phyloP scores from a whole-genome alignment of 345 rosid species.

The Stellera chamaejasme region DNA sequence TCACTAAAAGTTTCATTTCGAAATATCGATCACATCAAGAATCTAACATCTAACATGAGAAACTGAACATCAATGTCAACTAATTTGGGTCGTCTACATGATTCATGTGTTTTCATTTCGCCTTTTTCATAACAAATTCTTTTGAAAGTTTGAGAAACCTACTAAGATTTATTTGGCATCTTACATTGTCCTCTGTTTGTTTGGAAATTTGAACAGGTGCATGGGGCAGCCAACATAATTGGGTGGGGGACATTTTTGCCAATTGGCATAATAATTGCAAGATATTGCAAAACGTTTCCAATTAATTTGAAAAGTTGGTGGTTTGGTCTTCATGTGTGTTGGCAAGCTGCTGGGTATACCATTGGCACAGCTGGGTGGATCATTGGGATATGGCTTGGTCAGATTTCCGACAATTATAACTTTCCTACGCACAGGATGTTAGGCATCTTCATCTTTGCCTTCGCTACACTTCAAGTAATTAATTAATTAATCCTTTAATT shows the following conservation, averaged over 20 bases:
- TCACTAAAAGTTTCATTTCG: too few relatives aligned
- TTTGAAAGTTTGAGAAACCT: too few relatives aligned
- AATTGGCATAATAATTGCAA: slow-evolving; percentile 34
- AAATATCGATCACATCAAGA: too few relatives aligned
- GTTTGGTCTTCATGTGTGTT: slow-evolving; percentile 20
- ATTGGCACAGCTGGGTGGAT: slow-evolving; percentile 36
- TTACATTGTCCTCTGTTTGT: neutral
- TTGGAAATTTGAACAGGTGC: slow-evolving; percentile 20
- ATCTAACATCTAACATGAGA: too few relatives aligned
- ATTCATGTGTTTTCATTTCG: too few relatives aligned
- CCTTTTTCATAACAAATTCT: too few relatives aligned
- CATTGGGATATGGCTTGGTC: slow-evolving; percentile 38
- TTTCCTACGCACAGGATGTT: slow-evolving; percentile 27
- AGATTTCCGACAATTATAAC: slow-evolving; percentile 23
- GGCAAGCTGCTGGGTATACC: slow-evolving; percentile 35
- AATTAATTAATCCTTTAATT: neutral
- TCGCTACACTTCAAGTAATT: slow-evolving; percentile 39
- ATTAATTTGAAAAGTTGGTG: slow-evolving; percentile 6
- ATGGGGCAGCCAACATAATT: slow-evolving; percentile 39
- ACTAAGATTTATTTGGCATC: too few relatives aligned
- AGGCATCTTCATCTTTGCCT: slow-evolving; percentile 33
- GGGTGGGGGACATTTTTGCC: slow-evolving; percentile 55
- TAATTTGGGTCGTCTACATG: too few relatives aligned
- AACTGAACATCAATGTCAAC: too few relatives aligned
- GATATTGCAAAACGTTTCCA: slow-evolving; percentile 32